Conservation (phyloP, 495 filamentous ascomycete genomes). For the Bathelium albidoporum region DNA sequence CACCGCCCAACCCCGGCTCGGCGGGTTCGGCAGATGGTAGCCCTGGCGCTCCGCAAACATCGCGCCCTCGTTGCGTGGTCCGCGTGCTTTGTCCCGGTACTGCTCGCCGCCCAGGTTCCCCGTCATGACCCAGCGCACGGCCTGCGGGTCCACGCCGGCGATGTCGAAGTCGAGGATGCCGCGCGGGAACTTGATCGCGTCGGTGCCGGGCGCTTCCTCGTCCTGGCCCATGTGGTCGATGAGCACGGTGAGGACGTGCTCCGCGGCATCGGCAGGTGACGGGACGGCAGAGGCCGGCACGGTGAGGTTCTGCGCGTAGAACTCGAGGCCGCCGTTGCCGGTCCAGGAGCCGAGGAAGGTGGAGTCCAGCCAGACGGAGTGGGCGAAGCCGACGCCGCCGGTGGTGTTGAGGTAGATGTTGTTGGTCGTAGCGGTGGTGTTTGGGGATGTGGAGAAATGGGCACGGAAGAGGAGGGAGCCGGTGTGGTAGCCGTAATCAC, state of each 20-base stretch:
- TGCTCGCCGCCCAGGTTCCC: constrained; percentile 65
- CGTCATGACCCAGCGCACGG: constrained; percentile 59
- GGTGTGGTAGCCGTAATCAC: constrained; percentile 63
- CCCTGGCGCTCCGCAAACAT: constrained; percentile 59
- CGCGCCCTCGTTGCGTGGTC: constrained; percentile 65
- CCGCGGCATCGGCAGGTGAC: constrained; percentile 36
- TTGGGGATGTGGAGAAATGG: constrained; percentile 52
- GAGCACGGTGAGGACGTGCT: constrained; percentile 54
- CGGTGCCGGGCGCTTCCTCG: constrained; percentile 46
- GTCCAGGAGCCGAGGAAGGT: constrained; percentile 23
- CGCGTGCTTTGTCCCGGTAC: constrained; percentile 51
- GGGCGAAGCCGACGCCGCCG: constrained; percentile 42
- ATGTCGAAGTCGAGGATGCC: constrained; percentile 52
- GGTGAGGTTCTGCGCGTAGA: constrained; percentile 42
- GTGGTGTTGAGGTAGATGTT: constrained; percentile 44
- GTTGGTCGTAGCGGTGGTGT: constrained; percentile 41
- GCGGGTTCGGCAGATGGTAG: constrained; percentile 53
- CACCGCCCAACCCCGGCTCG: constrained; percentile 36
- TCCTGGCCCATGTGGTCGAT: constrained; percentile 62
- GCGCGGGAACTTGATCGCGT: constrained; percentile 55
- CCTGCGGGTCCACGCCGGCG: constrained; percentile 34
- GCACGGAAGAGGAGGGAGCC: constrained; percentile 59
- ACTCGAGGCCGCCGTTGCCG: constrained; percentile 37
- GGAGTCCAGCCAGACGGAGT: constrained; percentile 19
- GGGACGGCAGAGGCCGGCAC: constrained; percentile 42